Evolutionary conservation across 306 rosid species (phyloP).

Genomic region (Calophaca sinica): DNA sequence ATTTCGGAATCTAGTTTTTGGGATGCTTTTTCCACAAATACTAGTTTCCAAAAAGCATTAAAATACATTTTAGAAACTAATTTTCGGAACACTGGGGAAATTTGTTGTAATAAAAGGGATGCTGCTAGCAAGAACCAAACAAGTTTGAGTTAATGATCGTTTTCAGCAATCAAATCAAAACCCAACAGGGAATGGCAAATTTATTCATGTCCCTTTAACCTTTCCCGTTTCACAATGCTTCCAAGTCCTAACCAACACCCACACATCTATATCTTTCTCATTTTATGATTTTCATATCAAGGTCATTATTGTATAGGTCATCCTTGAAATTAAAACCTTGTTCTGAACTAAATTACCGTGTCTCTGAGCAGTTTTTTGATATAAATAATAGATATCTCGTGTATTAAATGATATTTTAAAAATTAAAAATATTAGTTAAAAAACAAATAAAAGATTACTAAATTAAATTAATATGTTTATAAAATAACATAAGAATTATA

Average conservation of each 20-base stretch:
- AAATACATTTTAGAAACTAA: too few species aligned
- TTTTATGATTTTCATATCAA: too few species aligned
- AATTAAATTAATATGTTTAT: too few species aligned
- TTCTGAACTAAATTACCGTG: background rate
- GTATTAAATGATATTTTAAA: background rate
- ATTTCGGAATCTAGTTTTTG: too few species aligned
- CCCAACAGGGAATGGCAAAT: constrained; percentile 10
- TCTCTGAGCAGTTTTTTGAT: background rate
- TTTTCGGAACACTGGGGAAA: too few species aligned
- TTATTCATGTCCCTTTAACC: background rate
- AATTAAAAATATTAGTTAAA: too few species aligned
- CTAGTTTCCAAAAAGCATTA: too few species aligned
- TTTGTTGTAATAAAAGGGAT: too few species aligned
- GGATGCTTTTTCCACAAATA: too few species aligned
- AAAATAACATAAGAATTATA: too few species aligned
- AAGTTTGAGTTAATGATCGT: background rate
- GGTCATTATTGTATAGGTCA: background rate
- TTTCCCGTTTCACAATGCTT: background rate
- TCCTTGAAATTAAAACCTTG: background rate
- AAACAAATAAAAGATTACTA: too few species aligned
- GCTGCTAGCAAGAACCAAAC: background rate
- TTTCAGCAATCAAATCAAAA: constrained; percentile 34
- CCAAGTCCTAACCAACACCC: background rate
- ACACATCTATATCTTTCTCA: background rate
- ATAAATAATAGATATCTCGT: background rate